A percentile compares a stretch with the other conserved stretches of the same genome.
These are phyloP conservation scores for Xylaria bambusicola DNA, from an alignment of 495 filamentous ascomycete genomes.

Conservation along the genomic window DNA sequence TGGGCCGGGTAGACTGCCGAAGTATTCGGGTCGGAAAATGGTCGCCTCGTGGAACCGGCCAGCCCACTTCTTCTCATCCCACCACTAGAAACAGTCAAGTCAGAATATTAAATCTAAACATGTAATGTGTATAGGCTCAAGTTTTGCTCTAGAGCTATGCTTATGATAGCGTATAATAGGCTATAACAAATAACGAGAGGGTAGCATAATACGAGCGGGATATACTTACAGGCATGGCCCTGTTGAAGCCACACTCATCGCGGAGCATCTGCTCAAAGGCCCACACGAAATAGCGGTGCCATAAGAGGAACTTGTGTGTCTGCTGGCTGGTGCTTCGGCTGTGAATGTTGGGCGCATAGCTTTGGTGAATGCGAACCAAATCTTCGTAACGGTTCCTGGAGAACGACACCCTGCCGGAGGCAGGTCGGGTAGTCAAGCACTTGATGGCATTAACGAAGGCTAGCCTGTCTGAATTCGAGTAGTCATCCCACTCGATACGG, in stretches of 20 bases:
- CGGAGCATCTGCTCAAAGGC: conserved; percentile 62
- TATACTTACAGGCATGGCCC: conserved; percentile 27
- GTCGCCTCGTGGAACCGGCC: conserved; percentile 35
- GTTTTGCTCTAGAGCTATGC: neutral
- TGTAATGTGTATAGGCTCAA: neutral
- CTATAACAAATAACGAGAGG: neutral
- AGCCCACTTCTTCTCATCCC: conserved; percentile 47
- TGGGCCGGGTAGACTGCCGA: conserved; percentile 30
- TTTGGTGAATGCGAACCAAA: conserved; percentile 66
- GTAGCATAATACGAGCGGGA: neutral
- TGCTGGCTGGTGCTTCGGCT: conserved; percentile 49
- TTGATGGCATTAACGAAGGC: conserved; percentile 58
- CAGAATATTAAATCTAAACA: neutral
- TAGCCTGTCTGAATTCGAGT: conserved; percentile 32
- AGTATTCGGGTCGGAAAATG: conserved; percentile 37
- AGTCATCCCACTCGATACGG: conserved; percentile 39
- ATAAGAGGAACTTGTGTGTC: conserved; percentile 62
- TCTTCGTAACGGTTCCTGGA: conserved; percentile 63
- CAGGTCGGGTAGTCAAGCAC: conserved; percentile 53
- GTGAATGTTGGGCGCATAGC: conserved; percentile 62
- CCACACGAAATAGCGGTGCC: conserved; percentile 67
- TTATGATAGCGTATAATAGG: neutral
- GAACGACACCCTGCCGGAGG: conserved; percentile 46
- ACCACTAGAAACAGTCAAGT: conserved; percentile 31
- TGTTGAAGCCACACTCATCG: conserved; percentile 66